phyloP scores from a whole-genome alignment of 768 basidiomycete species.

The Calocybe cyanea region DNA sequence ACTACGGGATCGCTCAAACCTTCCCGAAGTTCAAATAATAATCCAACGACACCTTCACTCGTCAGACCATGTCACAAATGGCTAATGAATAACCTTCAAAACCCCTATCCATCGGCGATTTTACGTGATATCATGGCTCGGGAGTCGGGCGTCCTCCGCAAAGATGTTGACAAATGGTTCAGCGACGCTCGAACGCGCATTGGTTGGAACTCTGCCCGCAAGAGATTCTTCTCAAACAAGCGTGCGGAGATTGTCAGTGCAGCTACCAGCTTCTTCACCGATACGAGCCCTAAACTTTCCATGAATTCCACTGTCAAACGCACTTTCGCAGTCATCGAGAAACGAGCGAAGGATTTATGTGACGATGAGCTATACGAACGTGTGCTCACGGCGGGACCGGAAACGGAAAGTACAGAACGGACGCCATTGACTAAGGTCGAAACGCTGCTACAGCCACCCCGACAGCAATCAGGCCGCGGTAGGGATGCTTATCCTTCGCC shows the following conservation, averaged over 20 bases:
- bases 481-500: slow-evolving; percentile 10
- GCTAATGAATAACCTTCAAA: slow-evolving; percentile 25
- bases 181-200: slow-evolving; percentile 45
- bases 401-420: slow-evolving; percentile 7
- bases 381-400: slow-evolving; percentile 23
- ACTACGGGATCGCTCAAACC: no score
- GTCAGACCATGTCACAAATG: not conserved
- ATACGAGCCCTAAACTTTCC: slow-evolving; percentile 16
- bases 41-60: not conserved
- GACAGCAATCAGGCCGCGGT: not conserved
- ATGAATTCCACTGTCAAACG: slow-evolving; percentile 19
- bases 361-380: slow-evolving; percentile 23
- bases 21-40: not conserved
- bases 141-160: slow-evolving; percentile 17
- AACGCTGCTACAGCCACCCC: not conserved
- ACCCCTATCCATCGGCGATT: slow-evolving; percentile 45
- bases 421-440: not conserved
- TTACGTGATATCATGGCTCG: slow-evolving; percentile 16
- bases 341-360: slow-evolving; percentile 18
- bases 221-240: slow-evolving; percentile 26
- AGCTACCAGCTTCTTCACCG: slow-evolving; percentile 30
- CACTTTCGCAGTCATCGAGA: slow-evolving; percentile 20
- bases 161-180: slow-evolving; percentile 47
- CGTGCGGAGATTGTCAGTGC: slow-evolving; percentile 35
- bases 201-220: slow-evolving; percentile 46